phyloP scores from a whole-genome alignment of 352 stramenopile genomes.

The Phytophthora foliorum region DNA sequence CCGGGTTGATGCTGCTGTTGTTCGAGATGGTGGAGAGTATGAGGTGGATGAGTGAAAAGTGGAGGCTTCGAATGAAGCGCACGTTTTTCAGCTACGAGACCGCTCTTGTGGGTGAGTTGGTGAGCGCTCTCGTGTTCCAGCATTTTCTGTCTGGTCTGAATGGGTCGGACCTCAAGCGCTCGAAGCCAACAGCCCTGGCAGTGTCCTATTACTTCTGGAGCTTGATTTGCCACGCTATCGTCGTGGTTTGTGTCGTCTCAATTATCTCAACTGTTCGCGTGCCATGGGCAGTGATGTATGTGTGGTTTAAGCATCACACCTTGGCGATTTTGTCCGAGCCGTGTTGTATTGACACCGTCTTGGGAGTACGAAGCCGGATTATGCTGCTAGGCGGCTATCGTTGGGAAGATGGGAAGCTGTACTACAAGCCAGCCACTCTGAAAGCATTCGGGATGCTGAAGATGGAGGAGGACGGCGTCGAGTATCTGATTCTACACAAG shows the following conservation, averaged over 20 bases:
- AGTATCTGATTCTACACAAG: constrained; percentile 20
- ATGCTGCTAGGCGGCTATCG: constrained; percentile 8
- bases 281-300: constrained; percentile 3
- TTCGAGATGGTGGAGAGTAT: constrained; percentile 20
- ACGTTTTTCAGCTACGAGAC: constrained; percentile 23
- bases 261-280: constrained; percentile 5
- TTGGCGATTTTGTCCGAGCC: constrained; percentile 3
- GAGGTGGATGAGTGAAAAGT: constrained; percentile 5
- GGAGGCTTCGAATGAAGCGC: constrained; percentile 11
- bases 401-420: constrained; percentile 5
- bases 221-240: constrained; percentile 17
- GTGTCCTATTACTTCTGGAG: constrained; percentile 20
- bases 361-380: constrained; percentile 5
- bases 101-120: constrained; percentile 12
- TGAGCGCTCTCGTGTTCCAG: constrained; percentile 8
- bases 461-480: constrained; percentile 10
- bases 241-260: background rate
- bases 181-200: constrained; percentile 6
- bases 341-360: constrained; percentile 12
- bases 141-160: constrained; percentile 19
- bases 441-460: constrained; percentile 17
- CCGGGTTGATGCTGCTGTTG: constrained; percentile 12
- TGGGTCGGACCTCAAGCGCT: constrained; percentile 14
- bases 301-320: constrained; percentile 6
- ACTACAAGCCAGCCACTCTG: constrained; percentile 15